phyloP scores from a whole-genome alignment of 106 monocot genomes.

The Dioscorea alata region DNA sequence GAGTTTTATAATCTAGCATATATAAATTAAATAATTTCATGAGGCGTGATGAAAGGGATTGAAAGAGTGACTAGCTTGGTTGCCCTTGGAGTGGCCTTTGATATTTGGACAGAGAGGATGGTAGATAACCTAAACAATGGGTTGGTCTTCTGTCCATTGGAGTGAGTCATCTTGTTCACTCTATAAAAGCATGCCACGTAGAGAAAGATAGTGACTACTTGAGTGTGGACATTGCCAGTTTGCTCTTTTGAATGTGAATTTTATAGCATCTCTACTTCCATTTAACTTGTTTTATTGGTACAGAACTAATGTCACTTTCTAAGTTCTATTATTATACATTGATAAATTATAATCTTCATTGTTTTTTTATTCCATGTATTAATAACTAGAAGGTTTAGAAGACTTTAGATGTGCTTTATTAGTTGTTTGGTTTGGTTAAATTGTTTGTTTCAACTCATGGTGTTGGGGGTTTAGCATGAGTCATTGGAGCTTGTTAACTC shows the following conservation, averaged over 20 bases:
- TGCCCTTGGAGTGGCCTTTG: background rate
- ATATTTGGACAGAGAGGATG: background rate
- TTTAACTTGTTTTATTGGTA: no score
- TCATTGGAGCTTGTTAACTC: no score
- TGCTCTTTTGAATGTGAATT: background rate
- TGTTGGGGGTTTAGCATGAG: no score
- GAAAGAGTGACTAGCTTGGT: background rate
- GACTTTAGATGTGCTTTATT: no score
- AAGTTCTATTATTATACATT: no score
- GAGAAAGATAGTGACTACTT: background rate
- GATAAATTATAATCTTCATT: background rate
- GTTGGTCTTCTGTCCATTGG: constrained; percentile 5
- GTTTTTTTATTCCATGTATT: no score
- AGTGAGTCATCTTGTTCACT: background rate
- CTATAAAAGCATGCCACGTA: background rate
- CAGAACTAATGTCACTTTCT: background rate
- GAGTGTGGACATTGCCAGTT: background rate
- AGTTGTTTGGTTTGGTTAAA: no score
- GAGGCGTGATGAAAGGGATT: background rate
- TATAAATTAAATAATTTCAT: background rate
- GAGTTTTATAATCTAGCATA: no score
- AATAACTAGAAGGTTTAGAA: no score
- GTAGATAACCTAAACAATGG: constrained; percentile 8
- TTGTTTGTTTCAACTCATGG: no score
- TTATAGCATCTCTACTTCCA: background rate